A percentile compares a stretch with the other conserved stretches of the same genome.
Evolutionary conservation across 106 monocot genomes (phyloP).

Genomic region (Iris macrosiphon): DNA sequence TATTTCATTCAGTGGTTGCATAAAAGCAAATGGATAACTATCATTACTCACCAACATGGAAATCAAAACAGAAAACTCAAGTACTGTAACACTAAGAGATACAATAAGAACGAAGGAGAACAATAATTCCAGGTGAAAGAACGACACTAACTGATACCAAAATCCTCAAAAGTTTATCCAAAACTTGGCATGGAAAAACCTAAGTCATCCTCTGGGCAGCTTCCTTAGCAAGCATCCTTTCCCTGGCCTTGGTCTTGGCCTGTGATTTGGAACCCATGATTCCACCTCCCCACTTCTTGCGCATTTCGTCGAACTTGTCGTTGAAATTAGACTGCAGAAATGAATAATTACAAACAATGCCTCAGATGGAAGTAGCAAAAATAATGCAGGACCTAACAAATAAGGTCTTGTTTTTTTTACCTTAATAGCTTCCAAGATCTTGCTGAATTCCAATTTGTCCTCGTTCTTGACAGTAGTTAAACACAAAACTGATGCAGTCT

Average conservation of each 20-base stretch:
- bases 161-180: no score
- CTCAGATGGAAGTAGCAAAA: neutral
- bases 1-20: no score
- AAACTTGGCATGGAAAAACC: slow-evolving; percentile 10
- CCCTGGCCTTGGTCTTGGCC: slow-evolving; percentile 75
- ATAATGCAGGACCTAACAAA: neutral
- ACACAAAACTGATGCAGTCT: slow-evolving; percentile 58
- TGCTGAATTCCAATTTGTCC: slow-evolving; percentile 84
- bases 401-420: slow-evolving; percentile 3
- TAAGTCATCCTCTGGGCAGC: slow-evolving; percentile 91
- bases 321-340: slow-evolving; percentile 76
- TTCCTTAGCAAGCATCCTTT: slow-evolving; percentile 77
- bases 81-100: no score
- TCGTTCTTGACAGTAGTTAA: slow-evolving; percentile 81
- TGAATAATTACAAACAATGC: neutral
- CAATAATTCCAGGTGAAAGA: no score
- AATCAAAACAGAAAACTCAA: no score
- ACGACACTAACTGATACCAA: neutral
- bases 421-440: slow-evolving; percentile 82
- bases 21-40: no score
- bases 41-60: no score
- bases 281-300: slow-evolving; percentile 96
- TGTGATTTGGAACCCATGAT: slow-evolving; percentile 92
- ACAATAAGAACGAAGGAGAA: no score
- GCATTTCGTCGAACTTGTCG: slow-evolving; percentile 79